A percentile compares a stretch with the other conserved stretches of the same genome.
These are phyloP conservation scores for Moelleriella libera DNA, from an alignment of 2,329 filamentous ascomycete species.

Conservation along the genomic window DNA sequence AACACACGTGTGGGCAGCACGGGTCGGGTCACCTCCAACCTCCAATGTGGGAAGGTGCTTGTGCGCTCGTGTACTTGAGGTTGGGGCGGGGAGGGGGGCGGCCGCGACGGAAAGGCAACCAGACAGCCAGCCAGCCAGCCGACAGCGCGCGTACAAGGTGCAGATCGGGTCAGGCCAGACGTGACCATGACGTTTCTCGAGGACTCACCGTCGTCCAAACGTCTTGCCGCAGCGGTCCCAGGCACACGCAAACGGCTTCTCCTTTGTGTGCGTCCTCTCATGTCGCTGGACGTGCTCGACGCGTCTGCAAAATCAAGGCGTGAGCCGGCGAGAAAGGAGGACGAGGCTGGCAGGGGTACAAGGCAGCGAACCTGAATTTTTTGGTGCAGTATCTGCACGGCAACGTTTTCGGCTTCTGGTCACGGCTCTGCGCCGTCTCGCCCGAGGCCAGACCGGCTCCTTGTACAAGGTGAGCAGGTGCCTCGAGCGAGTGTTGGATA, in stretches of 20 bases:
- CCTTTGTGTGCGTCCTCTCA: constrained; percentile 50
- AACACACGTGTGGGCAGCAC: not conserved
- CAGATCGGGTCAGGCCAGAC: not conserved
- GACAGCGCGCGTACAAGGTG: no score
- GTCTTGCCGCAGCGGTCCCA: constrained; percentile 48
- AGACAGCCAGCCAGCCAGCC: no score
- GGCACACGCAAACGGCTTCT: constrained; percentile 47
- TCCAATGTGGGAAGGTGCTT: not conserved
- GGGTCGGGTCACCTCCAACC: not conserved
- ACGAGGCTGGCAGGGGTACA: constrained; percentile 1
- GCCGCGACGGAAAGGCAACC: constrained; percentile 3
- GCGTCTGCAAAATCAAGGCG: constrained; percentile 25
- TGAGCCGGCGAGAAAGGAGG: constrained; percentile 1
- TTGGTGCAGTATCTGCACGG: constrained; percentile 51
- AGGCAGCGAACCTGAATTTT: constrained; percentile 39
- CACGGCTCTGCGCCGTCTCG: constrained; percentile 35
- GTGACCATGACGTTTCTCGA: not conserved
- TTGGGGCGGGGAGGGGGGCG: constrained; percentile 4
- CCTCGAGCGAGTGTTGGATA: constrained; percentile 38
- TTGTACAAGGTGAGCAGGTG: constrained; percentile 18
- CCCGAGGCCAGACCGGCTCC: constrained; percentile 16
- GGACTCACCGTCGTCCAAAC: constrained; percentile 45
- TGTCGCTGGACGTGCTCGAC: constrained; percentile 52
- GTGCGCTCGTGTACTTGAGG: not conserved
- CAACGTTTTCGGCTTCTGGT: constrained; percentile 46